These are phyloP conservation scores for Sporothrix variecibatus DNA, from an alignment of 2,329 filamentous ascomycete genomes.

Conservation along the genomic window DNA sequence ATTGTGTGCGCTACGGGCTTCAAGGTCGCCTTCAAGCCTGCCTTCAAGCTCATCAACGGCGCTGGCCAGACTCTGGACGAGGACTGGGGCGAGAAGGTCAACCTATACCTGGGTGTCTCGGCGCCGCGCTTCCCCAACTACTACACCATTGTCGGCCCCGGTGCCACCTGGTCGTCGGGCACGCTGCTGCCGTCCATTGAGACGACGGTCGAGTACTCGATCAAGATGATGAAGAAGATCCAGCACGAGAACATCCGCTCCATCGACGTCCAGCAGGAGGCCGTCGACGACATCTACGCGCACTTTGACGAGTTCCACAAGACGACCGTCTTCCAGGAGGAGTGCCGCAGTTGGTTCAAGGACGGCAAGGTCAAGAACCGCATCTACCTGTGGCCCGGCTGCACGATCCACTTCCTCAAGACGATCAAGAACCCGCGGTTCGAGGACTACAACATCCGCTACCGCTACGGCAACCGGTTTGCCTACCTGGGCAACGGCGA, in stretches of 20 bases:
- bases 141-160: constrained; percentile 30
- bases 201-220: constrained; percentile 35
- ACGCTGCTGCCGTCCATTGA: constrained; percentile 29
- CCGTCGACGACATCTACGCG: constrained; percentile 53
- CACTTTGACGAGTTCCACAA: constrained; percentile 49
- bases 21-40: constrained; percentile 36
- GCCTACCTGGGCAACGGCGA: constrained; percentile 46
- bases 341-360: constrained; percentile 29
- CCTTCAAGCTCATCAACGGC: constrained; percentile 36
- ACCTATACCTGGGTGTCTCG: constrained; percentile 31
- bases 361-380: constrained; percentile 38
- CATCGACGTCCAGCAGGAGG: constrained; percentile 48
- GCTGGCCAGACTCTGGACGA: constrained; percentile 27
- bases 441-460: constrained; percentile 30
- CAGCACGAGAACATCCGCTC: constrained; percentile 51
- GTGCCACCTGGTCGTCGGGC: constrained; percentile 27
- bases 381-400: constrained; percentile 37
- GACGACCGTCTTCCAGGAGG: constrained; percentile 45
- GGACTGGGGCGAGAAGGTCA: constrained; percentile 35
- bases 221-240: constrained; percentile 45
- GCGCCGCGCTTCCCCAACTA: constrained; percentile 31
- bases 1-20: constrained; percentile 45
- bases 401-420: constrained; percentile 32
- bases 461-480: constrained; percentile 39
- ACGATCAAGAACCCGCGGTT: constrained; percentile 28